Percentiles rank a stretch among this genome's conserved stretches.
phyloP scores from a whole-genome alignment of 164 flowering plant genomes.

The Tinospora cordifolia region DNA sequence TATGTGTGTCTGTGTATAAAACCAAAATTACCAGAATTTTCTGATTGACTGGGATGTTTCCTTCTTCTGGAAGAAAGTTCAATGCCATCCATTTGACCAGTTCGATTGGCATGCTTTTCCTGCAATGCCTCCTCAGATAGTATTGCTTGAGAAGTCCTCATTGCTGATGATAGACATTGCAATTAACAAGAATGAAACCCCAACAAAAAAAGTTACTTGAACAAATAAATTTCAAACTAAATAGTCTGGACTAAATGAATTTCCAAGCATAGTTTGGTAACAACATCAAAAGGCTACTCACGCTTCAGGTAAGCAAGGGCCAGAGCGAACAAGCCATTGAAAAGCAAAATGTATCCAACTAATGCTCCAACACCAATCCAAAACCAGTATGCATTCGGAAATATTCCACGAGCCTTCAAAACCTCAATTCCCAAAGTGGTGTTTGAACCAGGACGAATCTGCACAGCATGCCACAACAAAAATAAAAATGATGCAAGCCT shows the following conservation, averaged over 20 bases:
- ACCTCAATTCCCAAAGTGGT: slow-evolving; percentile 21
- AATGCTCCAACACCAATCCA: slow-evolving; percentile 34
- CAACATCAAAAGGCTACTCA: slow-evolving; percentile 14
- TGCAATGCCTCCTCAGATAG: slow-evolving; percentile 12
- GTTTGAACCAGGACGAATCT: slow-evolving; percentile 12
- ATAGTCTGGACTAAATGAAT: too few relatives aligned
- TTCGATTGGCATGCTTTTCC: slow-evolving; percentile 9
- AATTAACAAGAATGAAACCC: not conserved
- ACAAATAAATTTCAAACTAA: too few relatives aligned
- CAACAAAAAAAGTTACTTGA: not conserved
- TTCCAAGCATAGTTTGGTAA: not conserved
- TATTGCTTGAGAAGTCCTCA: slow-evolving; percentile 21
- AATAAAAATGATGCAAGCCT: not conserved
- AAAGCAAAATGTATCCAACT: slow-evolving; percentile 24
- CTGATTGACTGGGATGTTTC: not conserved
- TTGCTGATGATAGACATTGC: slow-evolving; percentile 19
- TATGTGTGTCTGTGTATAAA: not conserved
- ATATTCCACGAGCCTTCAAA: slow-evolving; percentile 28
- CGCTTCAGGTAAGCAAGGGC: slow-evolving; percentile 31
- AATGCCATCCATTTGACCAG: slow-evolving; percentile 8
- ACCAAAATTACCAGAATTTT: slow-evolving; percentile 2
- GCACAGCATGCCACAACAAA: not conserved
- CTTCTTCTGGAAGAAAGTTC: slow-evolving; percentile 3
- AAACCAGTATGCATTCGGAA: slow-evolving; percentile 31
- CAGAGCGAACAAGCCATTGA: slow-evolving; percentile 22